A percentile compares a stretch with the other conserved stretches of the same genome.
These are phyloP conservation scores for Starmerella kuoi DNA, from an alignment of 805 yeast species.

Conservation along the genomic window DNA sequence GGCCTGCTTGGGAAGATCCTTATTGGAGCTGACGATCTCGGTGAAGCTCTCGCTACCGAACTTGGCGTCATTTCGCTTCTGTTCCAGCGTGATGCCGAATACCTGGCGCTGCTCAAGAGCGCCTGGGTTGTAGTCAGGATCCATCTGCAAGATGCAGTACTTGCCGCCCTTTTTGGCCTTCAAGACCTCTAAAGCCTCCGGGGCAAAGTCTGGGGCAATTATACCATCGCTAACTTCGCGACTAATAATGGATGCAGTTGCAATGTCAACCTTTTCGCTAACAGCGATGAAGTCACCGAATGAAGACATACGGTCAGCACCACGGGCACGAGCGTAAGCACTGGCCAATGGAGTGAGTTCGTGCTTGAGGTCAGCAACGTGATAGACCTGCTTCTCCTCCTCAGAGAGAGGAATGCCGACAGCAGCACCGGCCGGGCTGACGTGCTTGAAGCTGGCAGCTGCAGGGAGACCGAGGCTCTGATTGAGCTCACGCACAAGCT, in stretches of 20 bases:
- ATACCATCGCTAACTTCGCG: constrained; percentile 98
- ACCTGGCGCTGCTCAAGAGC: constrained; percentile 82
- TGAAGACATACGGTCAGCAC: constrained; percentile 99
- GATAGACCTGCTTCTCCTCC: constrained; percentile 86
- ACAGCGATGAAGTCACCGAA: constrained; percentile 98
- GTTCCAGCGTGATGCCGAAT: constrained; percentile 88
- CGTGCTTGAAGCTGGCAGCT: constrained; percentile 98
- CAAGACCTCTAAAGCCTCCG: constrained; percentile 81
- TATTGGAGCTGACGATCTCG: constrained; percentile 81
- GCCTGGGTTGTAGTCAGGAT: constrained; percentile 83
- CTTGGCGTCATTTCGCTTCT: constrained; percentile 95
- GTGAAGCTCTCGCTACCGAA: constrained; percentile 81
- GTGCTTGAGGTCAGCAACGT: constrained; percentile 77
- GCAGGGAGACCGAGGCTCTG: constrained; percentile 93
- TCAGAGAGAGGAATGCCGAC: constrained; percentile 90
- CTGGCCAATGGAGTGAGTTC: constrained; percentile 92
- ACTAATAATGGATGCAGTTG: constrained; percentile 93
- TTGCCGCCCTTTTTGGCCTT: constrained; percentile 93
- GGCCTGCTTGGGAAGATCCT: constrained; percentile 82
- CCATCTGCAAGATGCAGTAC: constrained; percentile 91
- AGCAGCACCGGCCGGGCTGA: constrained; percentile 97
- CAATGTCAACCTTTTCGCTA: constrained; percentile 88
- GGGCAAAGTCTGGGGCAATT: constrained; percentile 92
- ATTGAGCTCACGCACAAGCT: constrained; percentile 89
- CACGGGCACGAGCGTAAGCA: constrained; percentile 98